Base-by-base conservation (phyloP, 2,329 filamentous ascomycete genomes). In the Neophaeococcomyces aloes region DNA sequence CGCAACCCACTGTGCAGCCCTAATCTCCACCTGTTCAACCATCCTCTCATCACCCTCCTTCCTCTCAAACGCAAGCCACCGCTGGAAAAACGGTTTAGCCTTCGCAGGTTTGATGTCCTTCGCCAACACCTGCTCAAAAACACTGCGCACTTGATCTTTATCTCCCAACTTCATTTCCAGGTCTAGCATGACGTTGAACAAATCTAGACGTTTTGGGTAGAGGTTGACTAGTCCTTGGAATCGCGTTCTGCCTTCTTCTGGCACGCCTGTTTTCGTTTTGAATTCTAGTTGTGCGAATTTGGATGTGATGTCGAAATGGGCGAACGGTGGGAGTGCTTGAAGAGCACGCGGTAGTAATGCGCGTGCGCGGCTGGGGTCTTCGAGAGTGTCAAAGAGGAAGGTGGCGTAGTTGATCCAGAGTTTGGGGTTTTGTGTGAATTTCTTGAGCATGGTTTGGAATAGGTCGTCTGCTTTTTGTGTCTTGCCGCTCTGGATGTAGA, bases 341-440 rank as follows among this genome's bases (percentile, higher is more conserved):
- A 83, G 79, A 13, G 91, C 89, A 32, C 89, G 83, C 2, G 81
- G 74, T 4, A 96, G 77, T 11, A 98, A 76, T 1, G 78, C 78
- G 44, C 87, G 81, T 3, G 81, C 84, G 6, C 80, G 77, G n/a
- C 81, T 81, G 1, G 86, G 76, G 8, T 81, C 74, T 46, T 75
- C 70, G 47, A 77, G 67, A 1, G 78, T 83, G 47, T 82, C 79
- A 66, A 94, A 83, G 44, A 98, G 73, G 74, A 95, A 96, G 57
- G 83, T 83, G 18, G 88, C 89, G 65, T 95, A 96, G 69, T 96
- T 95, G 64, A 83, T 73, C 86, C 88, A 98, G 53, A 95, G 79
- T 42, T 80, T 76, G 7, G 85, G 81, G 4, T 81, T 78, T 52
- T 81, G 79, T 50, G 83, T 82, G 58, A 91, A 86, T 67, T 93